These are phyloP conservation scores for Thielaviopsis ethacetica DNA, from an alignment of 2,329 filamentous ascomycete genomes.

Conservation along the genomic window DNA sequence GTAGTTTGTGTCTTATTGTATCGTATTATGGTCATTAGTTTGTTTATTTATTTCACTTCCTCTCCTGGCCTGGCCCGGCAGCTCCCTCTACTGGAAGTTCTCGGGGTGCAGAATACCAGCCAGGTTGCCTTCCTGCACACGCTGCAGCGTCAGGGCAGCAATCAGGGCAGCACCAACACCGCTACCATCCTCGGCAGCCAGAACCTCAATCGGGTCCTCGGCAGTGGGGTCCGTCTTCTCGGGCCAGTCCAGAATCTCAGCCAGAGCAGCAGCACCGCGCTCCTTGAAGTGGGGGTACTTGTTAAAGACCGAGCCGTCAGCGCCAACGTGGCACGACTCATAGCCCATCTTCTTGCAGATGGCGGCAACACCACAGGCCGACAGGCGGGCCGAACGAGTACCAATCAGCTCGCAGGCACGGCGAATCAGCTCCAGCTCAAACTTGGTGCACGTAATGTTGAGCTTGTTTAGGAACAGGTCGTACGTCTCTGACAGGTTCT, in stretches of 20 bases:
- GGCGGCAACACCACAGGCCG: constrained; percentile 84
- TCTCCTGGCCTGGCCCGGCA: not conserved
- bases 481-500: constrained; percentile 80
- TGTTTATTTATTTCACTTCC: not conserved
- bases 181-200: constrained; percentile 85
- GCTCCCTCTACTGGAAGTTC: constrained; percentile 28
- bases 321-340: constrained; percentile 78
- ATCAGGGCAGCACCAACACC: constrained; percentile 76
- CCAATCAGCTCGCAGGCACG: constrained; percentile 87
- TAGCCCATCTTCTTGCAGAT: constrained; percentile 96
- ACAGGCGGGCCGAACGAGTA: constrained; percentile 81
- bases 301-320: constrained; percentile 95
- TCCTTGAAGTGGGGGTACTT: constrained; percentile 98
- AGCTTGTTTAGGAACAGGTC: constrained; percentile 70
- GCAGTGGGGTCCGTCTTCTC: constrained; percentile 43
- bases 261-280: constrained; percentile 72
- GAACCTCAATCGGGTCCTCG: constrained; percentile 73
- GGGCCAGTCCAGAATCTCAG: constrained; percentile 92
- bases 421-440: constrained; percentile 79
- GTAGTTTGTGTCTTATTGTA: not conserved
- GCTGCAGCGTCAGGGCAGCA: constrained; percentile 53
- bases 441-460: constrained; percentile 48
- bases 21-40: constrained; percentile 3
- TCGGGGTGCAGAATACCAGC: constrained; percentile 49
- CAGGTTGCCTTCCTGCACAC: constrained; percentile 45